These are phyloP conservation scores for Mucor lusitanicus DNA, from an alignment of 371 early-diverging fungal species.

Conservation along the genomic window DNA sequence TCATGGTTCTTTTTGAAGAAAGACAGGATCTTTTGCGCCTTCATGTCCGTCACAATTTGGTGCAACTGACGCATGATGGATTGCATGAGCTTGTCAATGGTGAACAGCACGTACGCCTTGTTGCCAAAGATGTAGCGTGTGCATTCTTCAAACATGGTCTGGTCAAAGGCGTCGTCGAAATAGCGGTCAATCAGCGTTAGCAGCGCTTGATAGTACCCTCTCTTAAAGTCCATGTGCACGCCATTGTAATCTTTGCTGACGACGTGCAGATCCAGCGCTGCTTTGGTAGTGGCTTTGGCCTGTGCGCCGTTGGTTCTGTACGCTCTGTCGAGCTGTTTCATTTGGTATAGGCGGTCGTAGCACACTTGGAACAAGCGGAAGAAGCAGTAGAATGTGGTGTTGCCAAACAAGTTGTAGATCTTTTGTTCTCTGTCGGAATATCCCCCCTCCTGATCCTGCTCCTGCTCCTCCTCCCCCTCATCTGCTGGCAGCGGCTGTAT, in stretches of 20 bases:
- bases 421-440: slow-evolving; percentile 25
- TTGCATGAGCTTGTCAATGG: slow-evolving; percentile 71
- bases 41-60: slow-evolving; percentile 24
- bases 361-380: slow-evolving; percentile 82
- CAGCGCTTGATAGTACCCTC: slow-evolving; percentile 73
- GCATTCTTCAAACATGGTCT: slow-evolving; percentile 86
- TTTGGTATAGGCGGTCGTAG: slow-evolving; percentile 74
- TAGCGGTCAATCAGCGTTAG: slow-evolving; percentile 71
- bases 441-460: slow-evolving; percentile 9
- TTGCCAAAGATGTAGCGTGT: slow-evolving; percentile 85
- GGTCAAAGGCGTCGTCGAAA: slow-evolving; percentile 81
- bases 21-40: slow-evolving; percentile 20
- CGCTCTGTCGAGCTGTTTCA: slow-evolving; percentile 71
- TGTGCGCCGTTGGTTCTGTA: slow-evolving; percentile 56
- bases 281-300: slow-evolving; percentile 59
- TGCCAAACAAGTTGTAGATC: slow-evolving; percentile 66
- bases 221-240: slow-evolving; percentile 25
- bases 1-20: slow-evolving; percentile 28
- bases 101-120: slow-evolving; percentile 81
- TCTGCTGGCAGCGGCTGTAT: neutral
- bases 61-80: slow-evolving; percentile 27
- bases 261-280: slow-evolving; percentile 23
- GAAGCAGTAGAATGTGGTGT: slow-evolving; percentile 83
- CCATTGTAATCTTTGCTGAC: slow-evolving; percentile 18
- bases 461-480: no score